These are phyloP conservation scores for Pichia kudriavzevii DNA, from an alignment of 1,139 yeast species.

Conservation along the genomic window DNA sequence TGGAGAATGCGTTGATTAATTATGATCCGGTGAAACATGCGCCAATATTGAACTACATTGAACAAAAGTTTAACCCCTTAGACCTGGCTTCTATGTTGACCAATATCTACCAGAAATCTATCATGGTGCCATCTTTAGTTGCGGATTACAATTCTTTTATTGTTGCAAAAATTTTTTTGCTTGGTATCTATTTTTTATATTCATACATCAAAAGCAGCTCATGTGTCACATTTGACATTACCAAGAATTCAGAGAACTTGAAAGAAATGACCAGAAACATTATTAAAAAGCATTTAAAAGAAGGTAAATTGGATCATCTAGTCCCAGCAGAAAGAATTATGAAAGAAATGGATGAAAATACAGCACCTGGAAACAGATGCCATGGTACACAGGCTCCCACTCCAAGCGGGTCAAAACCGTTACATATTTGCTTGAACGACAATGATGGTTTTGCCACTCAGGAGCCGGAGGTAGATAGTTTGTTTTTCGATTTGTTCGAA, in stretches of 20 bases:
- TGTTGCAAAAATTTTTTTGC: conserved; percentile 8
- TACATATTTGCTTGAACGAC: too few species aligned
- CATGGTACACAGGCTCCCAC: too few species aligned
- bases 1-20: conserved; percentile 4
- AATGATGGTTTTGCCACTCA: too few species aligned
- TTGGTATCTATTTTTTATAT: conserved; percentile 11
- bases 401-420: too few species aligned
- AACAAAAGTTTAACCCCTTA: conserved; percentile 1
- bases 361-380: conserved; percentile 6
- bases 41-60: background rate
- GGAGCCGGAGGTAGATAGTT: too few species aligned
- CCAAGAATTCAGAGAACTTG: conserved; percentile 5
- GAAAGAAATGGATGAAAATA: too few species aligned
- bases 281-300: conserved; percentile 3
- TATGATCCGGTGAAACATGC: background rate
- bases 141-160: conserved; percentile 13
- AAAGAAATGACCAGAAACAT: conserved; percentile 4
- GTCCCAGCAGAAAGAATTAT: conserved; percentile 4
- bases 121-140: conserved; percentile 5
- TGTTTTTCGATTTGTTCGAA: too few species aligned
- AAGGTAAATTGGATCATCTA: conserved; percentile 7
- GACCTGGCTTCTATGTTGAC: conserved; percentile 6
- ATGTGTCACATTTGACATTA: background rate
- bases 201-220: conserved; percentile 5
- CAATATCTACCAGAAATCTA: conserved; percentile 6